Base-by-base conservation (phyloP, 306 rosid genomes). In the Canavalia ensiformis region DNA sequence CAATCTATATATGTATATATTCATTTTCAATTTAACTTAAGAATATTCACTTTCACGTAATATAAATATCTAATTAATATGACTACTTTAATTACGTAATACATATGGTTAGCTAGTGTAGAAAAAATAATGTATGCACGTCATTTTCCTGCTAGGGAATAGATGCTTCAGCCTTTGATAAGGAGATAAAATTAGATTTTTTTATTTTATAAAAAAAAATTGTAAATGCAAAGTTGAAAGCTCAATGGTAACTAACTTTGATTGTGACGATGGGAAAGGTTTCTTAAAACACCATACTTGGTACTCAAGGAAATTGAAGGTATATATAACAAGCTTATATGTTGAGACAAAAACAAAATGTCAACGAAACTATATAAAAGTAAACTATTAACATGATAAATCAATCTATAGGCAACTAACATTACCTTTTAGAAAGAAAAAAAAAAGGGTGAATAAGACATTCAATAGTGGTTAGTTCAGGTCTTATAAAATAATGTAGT, bases 401-500 rank as follows among this genome's bases (percentile, higher is more conserved):
- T 79, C 62, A 68, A 78, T 12, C 1, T 44, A 79, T 64, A 25
- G 55, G 33, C n/a, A 64, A 64, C 6, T 64, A 64, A 13, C 49
- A 64, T 64, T 11, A 10, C 10, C 31, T 37, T 37, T 6, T 6
- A 37, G 47, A 18, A 18, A 18, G 25, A 18, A 18, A 18, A 6
- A 6, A 37, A 28, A 64, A 64, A 64, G 10, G 41, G 30, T 41
- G 6, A 4, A 3, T 33, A 41, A 66, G 72, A 7, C 3, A 46
- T 75, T 47, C 10, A 13, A 45, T 65, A 8, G 78, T 69, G 47
- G 77, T 49, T 82, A 56, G 74, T 50, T 74, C 46, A 47, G 11
- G 6, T 18, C 77, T 29, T 49, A 41, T 18, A 68, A 54, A 7
- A 59, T 41, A 33, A 59, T 49, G 11, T 31, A 52, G 86, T 51